Evolutionary conservation across 129 eudicot species (phyloP), one percentile per base, ranked within the genome.

Genomic region (Solidago caesia): DNA sequence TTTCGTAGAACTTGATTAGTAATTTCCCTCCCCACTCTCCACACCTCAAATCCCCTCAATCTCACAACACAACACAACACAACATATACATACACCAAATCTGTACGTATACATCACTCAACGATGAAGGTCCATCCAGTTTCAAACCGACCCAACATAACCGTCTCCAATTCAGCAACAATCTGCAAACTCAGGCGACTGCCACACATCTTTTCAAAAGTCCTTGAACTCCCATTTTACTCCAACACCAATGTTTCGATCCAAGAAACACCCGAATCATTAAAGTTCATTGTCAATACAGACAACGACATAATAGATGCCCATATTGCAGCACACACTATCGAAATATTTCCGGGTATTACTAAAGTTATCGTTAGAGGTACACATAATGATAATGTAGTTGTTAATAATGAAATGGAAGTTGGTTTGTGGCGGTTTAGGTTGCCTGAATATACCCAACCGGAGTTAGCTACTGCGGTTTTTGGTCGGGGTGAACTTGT

Each of bases 161-260:
- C 96, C 47, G 82, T 86, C 2, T 44, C 21, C 12, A 83, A 8
- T 45, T 7, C 56, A 44, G 45, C 79, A 4, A 5, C 44, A 46
- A 66, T 21, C 72, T 55, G 80, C 84, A 92, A 89, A 84, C 96
- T 92, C 68, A 84, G 90, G 39, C 85, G 98, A 42, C 92, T 92
- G 47, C 98, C 98, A 0, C 98, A 92, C 87, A 87, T 92, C 82
- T 92, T 92, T 82, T 85, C 87, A 2, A 92, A 89, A 75, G 98
- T 92, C 12, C 90, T 92, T 16, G 98, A 87, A 58, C 96, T 92
- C 0, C 98, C 98, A 12, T 92, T 92, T 43, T 82, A 77, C 76
- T 83, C 96, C 9, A 92, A 89, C 70, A 86, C 98, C 44, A 92
- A 89, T 29, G 95, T 92, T 10, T 79, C 77, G 8, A 29, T 92